Evolutionary conservation across 2,329 filamentous ascomycete species (phyloP).

Genomic region (Talaromyces islandicus): DNA sequence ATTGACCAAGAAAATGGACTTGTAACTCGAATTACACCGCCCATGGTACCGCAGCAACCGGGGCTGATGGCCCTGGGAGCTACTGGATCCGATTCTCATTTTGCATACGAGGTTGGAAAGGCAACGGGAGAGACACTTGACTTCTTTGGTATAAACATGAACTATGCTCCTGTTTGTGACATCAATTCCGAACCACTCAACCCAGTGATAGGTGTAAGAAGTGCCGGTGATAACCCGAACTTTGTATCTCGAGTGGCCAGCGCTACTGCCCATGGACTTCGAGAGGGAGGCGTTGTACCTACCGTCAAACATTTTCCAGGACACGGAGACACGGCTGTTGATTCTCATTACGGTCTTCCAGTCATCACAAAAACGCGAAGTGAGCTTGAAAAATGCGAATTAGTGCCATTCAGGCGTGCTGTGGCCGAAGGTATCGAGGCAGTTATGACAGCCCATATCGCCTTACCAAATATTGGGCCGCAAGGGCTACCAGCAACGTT

Average conservation of each 20-base stretch:
- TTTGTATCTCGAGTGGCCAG: slow-evolving; percentile 37
- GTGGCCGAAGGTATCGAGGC: slow-evolving; percentile 37
- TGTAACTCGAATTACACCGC: slow-evolving; percentile 37
- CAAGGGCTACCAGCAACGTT: slow-evolving; percentile 35
- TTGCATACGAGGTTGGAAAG: slow-evolving; percentile 30
- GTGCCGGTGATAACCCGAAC: slow-evolving; percentile 37
- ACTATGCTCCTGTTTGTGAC: slow-evolving; percentile 41
- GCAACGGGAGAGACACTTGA: slow-evolving; percentile 35
- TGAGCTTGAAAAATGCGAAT: slow-evolving; percentile 34
- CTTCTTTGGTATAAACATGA: slow-evolving; percentile 41
- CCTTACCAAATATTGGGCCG: slow-evolving; percentile 27
- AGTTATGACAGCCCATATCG: slow-evolving; percentile 43
- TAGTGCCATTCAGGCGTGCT: slow-evolving; percentile 40
- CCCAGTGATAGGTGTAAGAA: slow-evolving; percentile 39
- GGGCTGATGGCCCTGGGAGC: slow-evolving; percentile 42
- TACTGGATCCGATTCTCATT: slow-evolving; percentile 25
- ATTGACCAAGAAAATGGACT: slow-evolving; percentile 44
- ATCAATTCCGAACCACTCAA: slow-evolving; percentile 41
- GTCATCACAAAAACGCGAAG: slow-evolving; percentile 32
- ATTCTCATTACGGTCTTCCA: slow-evolving; percentile 40
- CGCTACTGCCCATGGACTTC: slow-evolving; percentile 32
- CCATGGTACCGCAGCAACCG: slow-evolving; percentile 35
- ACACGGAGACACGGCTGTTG: slow-evolving; percentile 39
- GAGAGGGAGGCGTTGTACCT: slow-evolving; percentile 34
- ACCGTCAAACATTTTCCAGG: slow-evolving; percentile 44